Percentiles rank a stretch among this genome's conserved stretches.
phyloP scores from a whole-genome alignment of 352 stramenopile species.

The Chrysophaeum taylorii region DNA sequence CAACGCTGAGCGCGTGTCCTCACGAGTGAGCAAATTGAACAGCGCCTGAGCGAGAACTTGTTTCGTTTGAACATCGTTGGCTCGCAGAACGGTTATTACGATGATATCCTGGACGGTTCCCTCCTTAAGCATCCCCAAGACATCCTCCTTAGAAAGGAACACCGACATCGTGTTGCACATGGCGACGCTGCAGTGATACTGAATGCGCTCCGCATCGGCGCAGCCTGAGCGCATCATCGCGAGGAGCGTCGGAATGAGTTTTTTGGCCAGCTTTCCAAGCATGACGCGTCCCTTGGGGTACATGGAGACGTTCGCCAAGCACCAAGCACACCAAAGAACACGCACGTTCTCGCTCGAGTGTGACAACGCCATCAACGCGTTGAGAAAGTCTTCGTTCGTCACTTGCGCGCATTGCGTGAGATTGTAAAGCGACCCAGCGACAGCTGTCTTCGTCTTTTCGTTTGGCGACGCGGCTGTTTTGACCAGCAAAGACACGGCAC shows the following conservation, averaged over 20 bases:
- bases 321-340: slow-evolving; percentile 22
- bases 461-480: slow-evolving; percentile 1
- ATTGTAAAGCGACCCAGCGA: slow-evolving; percentile 17
- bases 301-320: slow-evolving; percentile 31
- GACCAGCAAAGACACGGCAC: slow-evolving; percentile 5
- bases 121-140: slow-evolving; percentile 18
- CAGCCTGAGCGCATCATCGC: slow-evolving; percentile 36
- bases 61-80: slow-evolving; percentile 36
- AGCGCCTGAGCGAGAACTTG: slow-evolving; percentile 32
- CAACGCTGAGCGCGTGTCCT: slow-evolving; percentile 31
- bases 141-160: slow-evolving; percentile 23
- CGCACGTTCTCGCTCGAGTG: slow-evolving; percentile 6
- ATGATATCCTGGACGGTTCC: slow-evolving; percentile 37
- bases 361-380: slow-evolving; percentile 9
- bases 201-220: slow-evolving; percentile 31
- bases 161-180: slow-evolving; percentile 38
- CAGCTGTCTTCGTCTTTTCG: slow-evolving; percentile 17
- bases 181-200: slow-evolving; percentile 34
- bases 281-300: slow-evolving; percentile 30
- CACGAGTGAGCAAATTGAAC: slow-evolving; percentile 36
- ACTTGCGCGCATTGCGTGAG: slow-evolving; percentile 14
- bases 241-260: slow-evolving; percentile 27
- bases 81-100: slow-evolving; percentile 37
- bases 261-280: slow-evolving; percentile 26
- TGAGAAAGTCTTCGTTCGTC: slow-evolving; percentile 14